Base-by-base conservation (phyloP, 179 eudicot species). In the Nepenthes alata region DNA sequence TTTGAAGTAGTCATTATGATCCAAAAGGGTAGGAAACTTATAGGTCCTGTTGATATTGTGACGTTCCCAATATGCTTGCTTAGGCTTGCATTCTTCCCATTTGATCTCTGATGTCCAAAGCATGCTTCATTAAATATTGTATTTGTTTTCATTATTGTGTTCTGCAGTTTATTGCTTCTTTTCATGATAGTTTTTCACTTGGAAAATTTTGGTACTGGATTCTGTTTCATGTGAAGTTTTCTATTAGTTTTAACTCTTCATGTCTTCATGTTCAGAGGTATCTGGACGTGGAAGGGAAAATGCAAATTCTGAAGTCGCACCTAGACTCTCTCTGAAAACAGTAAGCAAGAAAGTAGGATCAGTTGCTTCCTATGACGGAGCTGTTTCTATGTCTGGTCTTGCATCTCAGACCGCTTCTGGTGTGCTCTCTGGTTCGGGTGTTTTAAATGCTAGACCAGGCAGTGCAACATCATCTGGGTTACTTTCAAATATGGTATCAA, bases 371-470 rank as follows among this genome's bases (percentile, higher is more conserved):
- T 94, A 82, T 71, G 95, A 81, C 25, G 87, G 79, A 68, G 83
- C 78, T 72, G 82, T 90, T 67, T 84, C 94, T 34, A 80, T 90
- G 49, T 79, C 94, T 76, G 95, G 94, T 62, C 64, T 79, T 80
- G 94, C 83, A 60, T 87, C 97, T 58, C 95, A 84, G 69, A 87
- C 83, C 35, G 87, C 95, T 65, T 93, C 97, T 52, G 97, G 95
- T 69, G 97, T 85, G 38, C 85, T 93, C 64, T 90, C 99, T 57
- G 98, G 97, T 69, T 93, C 98, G 47, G 98, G 98, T 56, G 94
- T 93, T 75, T 66, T 89, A 57, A 89, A 85, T 83, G 97, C 97
- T 61, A 85, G 90, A 78, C 81, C 95, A 52, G 95, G 90, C 47
- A 93, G 98, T 77, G 91, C 97, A 35, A 76, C 94, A 47, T 93